Conservation (phyloP, 768 basidiomycete species). For the Boletus barrowsii region DNA sequence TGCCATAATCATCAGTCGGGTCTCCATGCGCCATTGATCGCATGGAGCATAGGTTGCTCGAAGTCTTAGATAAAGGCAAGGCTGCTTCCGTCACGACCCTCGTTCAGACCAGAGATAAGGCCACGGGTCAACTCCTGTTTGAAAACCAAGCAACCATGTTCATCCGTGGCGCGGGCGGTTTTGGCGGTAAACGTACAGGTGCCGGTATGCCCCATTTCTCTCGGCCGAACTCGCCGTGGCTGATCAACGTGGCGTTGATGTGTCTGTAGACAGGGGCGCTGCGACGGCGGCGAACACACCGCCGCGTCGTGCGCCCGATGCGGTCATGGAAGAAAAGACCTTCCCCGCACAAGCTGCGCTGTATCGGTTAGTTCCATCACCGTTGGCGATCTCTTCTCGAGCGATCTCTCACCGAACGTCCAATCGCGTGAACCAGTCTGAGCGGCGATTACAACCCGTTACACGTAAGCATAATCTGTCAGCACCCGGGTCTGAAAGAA, state of each 20-base stretch:
- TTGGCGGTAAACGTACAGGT: constrained; percentile 86
- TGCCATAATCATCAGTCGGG: neutral
- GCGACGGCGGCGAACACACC: constrained; percentile 79
- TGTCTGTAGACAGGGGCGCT: constrained; percentile 73
- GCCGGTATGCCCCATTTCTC: constrained; percentile 49
- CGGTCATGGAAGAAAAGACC: constrained; percentile 86
- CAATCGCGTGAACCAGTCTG: constrained; percentile 44
- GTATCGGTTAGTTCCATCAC: constrained; percentile 63
- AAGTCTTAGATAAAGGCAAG: constrained; percentile 90
- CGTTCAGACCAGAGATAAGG: constrained; percentile 77
- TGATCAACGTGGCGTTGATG: neutral
- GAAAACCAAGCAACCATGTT: constrained; percentile 93
- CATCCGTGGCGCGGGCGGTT: constrained; percentile 92
- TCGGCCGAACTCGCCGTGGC: constrained; percentile 1
- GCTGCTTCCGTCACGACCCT: constrained; percentile 84
- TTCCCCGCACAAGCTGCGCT: constrained; percentile 78
- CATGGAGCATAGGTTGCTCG: constrained; percentile 52
- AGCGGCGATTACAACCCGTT: constrained; percentile 92
- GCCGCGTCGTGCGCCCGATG: constrained; percentile 84
- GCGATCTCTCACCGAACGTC: constrained; percentile 1
- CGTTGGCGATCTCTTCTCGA: neutral
- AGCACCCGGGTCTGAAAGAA: constrained; percentile 3
- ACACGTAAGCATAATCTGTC: constrained; percentile 51
- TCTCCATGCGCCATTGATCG: constrained; percentile 10
- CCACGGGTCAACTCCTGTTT: constrained; percentile 75